These are phyloP conservation scores for Xylaria multiplex DNA, from an alignment of 2,329 filamentous ascomycete species.

Conservation along the genomic window DNA sequence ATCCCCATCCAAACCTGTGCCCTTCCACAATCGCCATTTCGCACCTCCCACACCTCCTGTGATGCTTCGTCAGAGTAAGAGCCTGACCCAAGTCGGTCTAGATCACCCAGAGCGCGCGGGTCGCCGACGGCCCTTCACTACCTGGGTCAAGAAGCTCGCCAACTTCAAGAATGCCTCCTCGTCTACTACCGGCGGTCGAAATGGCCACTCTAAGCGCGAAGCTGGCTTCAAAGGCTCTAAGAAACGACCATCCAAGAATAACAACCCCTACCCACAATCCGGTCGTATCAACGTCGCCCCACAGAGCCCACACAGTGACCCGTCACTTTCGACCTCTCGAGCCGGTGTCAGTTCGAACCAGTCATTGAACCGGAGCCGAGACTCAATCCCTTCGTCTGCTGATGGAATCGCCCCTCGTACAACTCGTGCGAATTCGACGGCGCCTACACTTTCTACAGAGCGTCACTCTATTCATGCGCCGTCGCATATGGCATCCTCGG, in stretches of 20 bases:
- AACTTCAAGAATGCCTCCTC: conserved; percentile 76
- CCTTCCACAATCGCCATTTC: conserved; percentile 10
- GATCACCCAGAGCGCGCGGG: conserved; percentile 70
- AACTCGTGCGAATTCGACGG: conserved; percentile 75
- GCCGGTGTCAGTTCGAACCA: conserved; percentile 60
- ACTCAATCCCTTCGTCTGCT: conserved; percentile 69
- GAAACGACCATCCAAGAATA: conserved; percentile 73
- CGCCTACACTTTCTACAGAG: conserved; percentile 85
- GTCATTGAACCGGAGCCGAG: conserved; percentile 66
- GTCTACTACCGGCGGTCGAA: conserved; percentile 61
- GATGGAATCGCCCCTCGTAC: conserved; percentile 68
- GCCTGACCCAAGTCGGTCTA: conserved; percentile 54
- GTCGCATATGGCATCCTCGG: conserved; percentile 74
- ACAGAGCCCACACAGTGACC: conserved; percentile 57
- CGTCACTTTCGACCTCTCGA: conserved; percentile 66
- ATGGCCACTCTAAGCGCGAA: conserved; percentile 54
- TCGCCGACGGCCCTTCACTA: conserved; percentile 86
- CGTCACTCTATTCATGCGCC: conserved; percentile 78
- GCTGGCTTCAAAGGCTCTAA: conserved; percentile 57
- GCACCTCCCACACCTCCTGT: conserved; percentile 17
- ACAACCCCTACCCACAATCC: conserved; percentile 92
- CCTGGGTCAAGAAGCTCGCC: conserved; percentile 93
- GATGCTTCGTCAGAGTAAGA: conserved; percentile 16
- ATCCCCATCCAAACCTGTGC: background rate
- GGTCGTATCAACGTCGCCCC: conserved; percentile 62